Conservation (phyloP, 164 flowering plant genomes). For the Umbilicus rupestris region DNA sequence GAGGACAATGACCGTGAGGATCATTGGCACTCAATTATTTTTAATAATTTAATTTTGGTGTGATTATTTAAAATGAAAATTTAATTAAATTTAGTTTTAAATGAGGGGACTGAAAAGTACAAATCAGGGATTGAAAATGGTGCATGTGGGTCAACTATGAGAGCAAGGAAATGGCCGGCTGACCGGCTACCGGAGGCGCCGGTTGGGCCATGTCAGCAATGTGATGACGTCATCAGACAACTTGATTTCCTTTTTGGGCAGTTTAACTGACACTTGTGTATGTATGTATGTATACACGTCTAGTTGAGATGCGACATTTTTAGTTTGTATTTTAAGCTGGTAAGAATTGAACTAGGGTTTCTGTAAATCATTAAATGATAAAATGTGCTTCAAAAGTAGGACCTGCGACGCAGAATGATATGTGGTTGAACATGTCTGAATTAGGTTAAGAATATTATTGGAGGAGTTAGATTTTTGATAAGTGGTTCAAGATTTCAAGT, state of each 20-base stretch:
- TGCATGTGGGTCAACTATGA: neutral
- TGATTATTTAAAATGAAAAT: neutral
- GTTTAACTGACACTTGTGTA: neutral
- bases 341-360: neutral
- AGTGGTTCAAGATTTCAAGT: neutral
- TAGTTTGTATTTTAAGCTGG: neutral
- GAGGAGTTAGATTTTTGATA: neutral
- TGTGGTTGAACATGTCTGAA: neutral
- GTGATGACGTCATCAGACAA: neutral
- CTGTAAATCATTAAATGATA: too few species aligned
- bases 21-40: neutral
- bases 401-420: neutral
- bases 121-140: neutral
- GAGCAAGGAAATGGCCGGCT: neutral
- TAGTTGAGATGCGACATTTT: neutral
- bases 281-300: neutral
- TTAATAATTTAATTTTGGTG: neutral
- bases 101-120: neutral
- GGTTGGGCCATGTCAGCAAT: neutral
- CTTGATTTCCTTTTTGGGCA: neutral
- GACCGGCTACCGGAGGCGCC: neutral
- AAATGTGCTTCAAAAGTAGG: too few species aligned
- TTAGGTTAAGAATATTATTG: neutral
- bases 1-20: neutral
- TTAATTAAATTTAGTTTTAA: neutral